Percentiles rank a stretch among this genome's conserved stretches.
Conservation (phyloP, 2,329 filamentous ascomycete genomes). For the Sclerotinia spermophila region DNA sequence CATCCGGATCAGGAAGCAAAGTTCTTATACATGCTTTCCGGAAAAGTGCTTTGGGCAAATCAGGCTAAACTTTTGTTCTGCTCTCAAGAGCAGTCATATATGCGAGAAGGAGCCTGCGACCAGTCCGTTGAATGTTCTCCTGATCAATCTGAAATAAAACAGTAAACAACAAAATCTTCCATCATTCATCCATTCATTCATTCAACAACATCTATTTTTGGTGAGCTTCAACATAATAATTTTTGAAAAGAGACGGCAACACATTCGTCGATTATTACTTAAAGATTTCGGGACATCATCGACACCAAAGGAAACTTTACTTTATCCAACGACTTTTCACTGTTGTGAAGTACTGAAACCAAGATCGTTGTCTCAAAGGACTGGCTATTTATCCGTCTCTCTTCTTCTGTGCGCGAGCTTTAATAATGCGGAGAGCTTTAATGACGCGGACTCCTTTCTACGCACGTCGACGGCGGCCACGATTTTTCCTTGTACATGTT, state of each 20-base stretch:
- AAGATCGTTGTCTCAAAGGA: not conserved
- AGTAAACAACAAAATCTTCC: not conserved
- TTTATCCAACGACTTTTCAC: not conserved
- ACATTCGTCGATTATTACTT: not conserved
- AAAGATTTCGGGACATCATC: not conserved
- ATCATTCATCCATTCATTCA: not conserved
- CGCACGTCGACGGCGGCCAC: not conserved
- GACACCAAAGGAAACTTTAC: not conserved
- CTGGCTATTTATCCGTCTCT: not conserved
- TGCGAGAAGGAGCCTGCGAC: not conserved
- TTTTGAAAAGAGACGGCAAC: not conserved
- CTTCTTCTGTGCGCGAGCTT: not conserved
- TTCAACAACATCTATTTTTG: not conserved
- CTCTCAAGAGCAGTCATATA: too few relatives aligned
- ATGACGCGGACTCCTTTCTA: not conserved
- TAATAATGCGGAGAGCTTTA: not conserved
- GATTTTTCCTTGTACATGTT: not conserved
- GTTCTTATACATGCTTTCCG: too few relatives aligned
- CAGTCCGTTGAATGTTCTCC: not conserved
- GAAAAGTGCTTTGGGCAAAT: too few relatives aligned
- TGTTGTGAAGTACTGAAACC: not conserved
- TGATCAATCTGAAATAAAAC: not conserved
- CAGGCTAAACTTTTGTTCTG: too few relatives aligned
- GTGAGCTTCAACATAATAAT: not conserved
- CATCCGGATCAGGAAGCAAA: too few relatives aligned